Base-by-base conservation (phyloP, 306 rosid species). In the Abrus pulchellus region DNA sequence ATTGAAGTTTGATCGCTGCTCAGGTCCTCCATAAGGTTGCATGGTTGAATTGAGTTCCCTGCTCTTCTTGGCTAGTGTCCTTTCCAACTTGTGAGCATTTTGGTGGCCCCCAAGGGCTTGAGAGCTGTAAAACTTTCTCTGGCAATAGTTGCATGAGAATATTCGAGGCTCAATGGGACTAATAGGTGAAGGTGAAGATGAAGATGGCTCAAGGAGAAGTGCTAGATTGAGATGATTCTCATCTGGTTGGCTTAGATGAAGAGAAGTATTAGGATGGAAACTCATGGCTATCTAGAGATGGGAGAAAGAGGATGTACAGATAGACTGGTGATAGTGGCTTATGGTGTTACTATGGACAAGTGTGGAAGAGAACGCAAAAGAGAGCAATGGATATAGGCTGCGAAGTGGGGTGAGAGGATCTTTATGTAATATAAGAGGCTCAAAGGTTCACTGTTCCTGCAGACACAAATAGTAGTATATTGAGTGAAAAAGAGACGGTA, bases 21-120 rank as follows among this genome's bases (percentile, higher is more conserved):
- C 80, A 3, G 29, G 14, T 33, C 76, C 81, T 27, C 77, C 78
- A 49, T 74, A 68, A 38, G 83, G 34, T 41, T 68, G 84, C 73
- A 41, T 83, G 67, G 85, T 38, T 3, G 93, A 88, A 53, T 56
- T 49, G 1, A 91, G 54, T 81, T 91, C 94, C 52, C 92, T 84
- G 82, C 97, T 92, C 80, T 90, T 94, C 89, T 94, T 94, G 6
- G 98, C 98, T 32, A 94, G 84, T 2, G 97, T 92, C 27, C 98
- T 80, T 73, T 92, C 98, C 1, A 94, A 90, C 72, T 92, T 94
- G 82, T 94, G 98, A 53, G 98, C 98, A 76, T 94, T 94, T 55
- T 94, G 98, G 79, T 94, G 98, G 0, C 98, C 98, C 0, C 98
- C 98, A 3, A 94, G 84, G 0, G 97, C 98, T 68, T 94, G 98